Percentiles rank a stretch among this genome's conserved stretches.
Evolutionary conservation across 2,329 filamentous ascomycete species (phyloP).

Genomic region (Cyclaneusma minus): DNA sequence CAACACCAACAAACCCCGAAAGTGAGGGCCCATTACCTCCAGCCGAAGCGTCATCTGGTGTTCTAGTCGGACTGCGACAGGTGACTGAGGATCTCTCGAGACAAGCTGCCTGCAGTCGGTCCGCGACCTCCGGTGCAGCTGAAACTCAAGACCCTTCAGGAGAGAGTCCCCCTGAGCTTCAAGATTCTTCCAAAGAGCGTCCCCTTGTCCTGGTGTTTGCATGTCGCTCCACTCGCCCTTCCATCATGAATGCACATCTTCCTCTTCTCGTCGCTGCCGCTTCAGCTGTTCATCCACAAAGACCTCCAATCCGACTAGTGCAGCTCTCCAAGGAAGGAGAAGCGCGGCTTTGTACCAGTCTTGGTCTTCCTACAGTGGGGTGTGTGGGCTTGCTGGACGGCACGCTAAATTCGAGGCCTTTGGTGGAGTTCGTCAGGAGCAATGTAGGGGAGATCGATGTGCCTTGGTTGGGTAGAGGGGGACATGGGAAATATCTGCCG

Average conservation of each 20-base stretch:
- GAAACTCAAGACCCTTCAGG: background rate
- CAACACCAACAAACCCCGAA: slow-evolving; percentile 9
- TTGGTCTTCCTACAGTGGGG: slow-evolving; percentile 49
- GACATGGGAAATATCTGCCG: slow-evolving; percentile 22
- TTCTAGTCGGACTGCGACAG: slow-evolving; percentile 54
- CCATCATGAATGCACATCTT: slow-evolving; percentile 43
- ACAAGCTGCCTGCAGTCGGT: background rate
- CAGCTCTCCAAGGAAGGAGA: slow-evolving; percentile 46
- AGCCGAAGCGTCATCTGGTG: slow-evolving; percentile 31
- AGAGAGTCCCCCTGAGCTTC: background rate
- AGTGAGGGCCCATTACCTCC: slow-evolving; percentile 17
- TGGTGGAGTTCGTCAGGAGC: slow-evolving; percentile 39
- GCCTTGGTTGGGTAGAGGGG: slow-evolving; percentile 36
- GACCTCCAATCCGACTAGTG: slow-evolving; percentile 37
- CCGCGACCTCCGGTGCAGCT: background rate
- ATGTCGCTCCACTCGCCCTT: slow-evolving; percentile 37
- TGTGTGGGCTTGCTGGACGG: slow-evolving; percentile 41
- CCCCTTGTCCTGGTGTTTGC: slow-evolving; percentile 36
- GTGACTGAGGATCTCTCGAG: too few relatives aligned
- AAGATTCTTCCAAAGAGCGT: slow-evolving; percentile 1
- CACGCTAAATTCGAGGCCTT: slow-evolving; percentile 38
- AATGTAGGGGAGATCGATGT: slow-evolving; percentile 35
- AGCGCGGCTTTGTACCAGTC: slow-evolving; percentile 34
- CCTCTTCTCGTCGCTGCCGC: slow-evolving; percentile 37
- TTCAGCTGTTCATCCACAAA: slow-evolving; percentile 24